These are phyloP conservation scores for Tricholoma furcatifolium DNA, from an alignment of 768 basidiomycete genomes.

Conservation along the genomic window DNA sequence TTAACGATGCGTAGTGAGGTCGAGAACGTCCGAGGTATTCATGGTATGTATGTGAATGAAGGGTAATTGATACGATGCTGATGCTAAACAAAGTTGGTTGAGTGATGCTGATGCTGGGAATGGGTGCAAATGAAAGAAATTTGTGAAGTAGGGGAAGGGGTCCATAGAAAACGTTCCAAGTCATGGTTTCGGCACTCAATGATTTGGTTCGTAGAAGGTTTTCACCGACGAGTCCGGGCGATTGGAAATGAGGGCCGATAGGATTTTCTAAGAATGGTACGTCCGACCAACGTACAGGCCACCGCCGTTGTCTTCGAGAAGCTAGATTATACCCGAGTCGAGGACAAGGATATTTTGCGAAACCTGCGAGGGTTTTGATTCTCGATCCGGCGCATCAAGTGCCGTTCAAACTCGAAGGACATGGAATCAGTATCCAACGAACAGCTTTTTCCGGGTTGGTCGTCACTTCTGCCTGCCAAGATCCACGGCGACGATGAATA, in stretches of 20 bases:
- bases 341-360: conserved; percentile 16
- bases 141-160: conserved; percentile 7
- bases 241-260: conserved; percentile 1
- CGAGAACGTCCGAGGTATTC: conserved; percentile 12
- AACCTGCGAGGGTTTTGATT: conserved; percentile 31
- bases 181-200: not conserved
- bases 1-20: conserved; percentile 12
- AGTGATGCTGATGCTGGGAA: conserved; percentile 20
- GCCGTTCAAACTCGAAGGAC: conserved; percentile 37
- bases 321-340: conserved; percentile 9
- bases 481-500: conserved; percentile 38
- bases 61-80: conserved; percentile 15
- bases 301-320: not conserved
- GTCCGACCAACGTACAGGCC: not conserved
- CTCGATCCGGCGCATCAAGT: conserved; percentile 41
- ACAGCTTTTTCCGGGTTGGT: conserved; percentile 28
- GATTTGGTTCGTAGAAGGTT: conserved; percentile 2
- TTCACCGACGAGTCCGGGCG: conserved; percentile 10
- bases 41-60: conserved; percentile 8
- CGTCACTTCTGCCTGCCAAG: conserved; percentile 30
- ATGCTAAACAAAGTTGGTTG: conserved; percentile 11
- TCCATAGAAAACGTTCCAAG: conserved; percentile 5
- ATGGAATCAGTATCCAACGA: conserved; percentile 32
- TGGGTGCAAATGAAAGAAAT: conserved; percentile 11
- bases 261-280: not conserved